Evolutionary conservation across 2,329 filamentous ascomycete species (phyloP).

Genomic region (Claviceps purpurea): DNA sequence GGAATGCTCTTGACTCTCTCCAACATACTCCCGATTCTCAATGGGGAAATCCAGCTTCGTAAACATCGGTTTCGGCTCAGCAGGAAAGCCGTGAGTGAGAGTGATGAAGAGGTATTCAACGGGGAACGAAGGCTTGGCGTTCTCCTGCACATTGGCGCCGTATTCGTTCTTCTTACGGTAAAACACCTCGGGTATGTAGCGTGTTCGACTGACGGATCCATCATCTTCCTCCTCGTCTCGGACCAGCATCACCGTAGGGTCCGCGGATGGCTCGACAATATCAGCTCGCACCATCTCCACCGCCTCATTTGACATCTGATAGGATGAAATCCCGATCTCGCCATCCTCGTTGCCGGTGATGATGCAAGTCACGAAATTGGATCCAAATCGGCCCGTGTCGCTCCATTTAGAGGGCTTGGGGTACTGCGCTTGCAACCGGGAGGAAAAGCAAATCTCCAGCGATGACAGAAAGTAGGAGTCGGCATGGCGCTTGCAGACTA

Average conservation of each 20-base stretch:
- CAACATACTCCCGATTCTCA: slow-evolving; percentile 80
- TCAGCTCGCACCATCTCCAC: slow-evolving; percentile 96
- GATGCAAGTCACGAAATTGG: slow-evolving; percentile 93
- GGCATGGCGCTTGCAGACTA: slow-evolving; percentile 88
- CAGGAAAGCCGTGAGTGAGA: slow-evolving; percentile 90
- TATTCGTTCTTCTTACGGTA: slow-evolving; percentile 95
- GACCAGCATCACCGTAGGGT: slow-evolving; percentile 88
- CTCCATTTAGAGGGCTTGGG: slow-evolving; percentile 94
- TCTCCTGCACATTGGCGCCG: slow-evolving; percentile 89
- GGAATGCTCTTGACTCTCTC: slow-evolving; percentile 69
- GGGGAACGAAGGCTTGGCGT: slow-evolving; percentile 90
- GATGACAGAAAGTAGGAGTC: slow-evolving; percentile 93
- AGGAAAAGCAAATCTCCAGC: slow-evolving; percentile 79
- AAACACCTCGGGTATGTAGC: slow-evolving; percentile 96
- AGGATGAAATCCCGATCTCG: slow-evolving; percentile 77
- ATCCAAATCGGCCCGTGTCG: slow-evolving; percentile 84
- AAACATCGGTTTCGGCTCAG: slow-evolving; percentile 64
- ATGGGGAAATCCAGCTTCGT: slow-evolving; percentile 65
- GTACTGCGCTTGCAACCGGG: slow-evolving; percentile 74
- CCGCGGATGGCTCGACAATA: slow-evolving; percentile 87
- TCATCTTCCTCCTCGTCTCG: slow-evolving; percentile 83
- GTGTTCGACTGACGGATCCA: slow-evolving; percentile 49
- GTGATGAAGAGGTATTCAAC: slow-evolving; percentile 95
- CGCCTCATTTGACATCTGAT: slow-evolving; percentile 88
- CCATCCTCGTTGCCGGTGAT: slow-evolving; percentile 85